These are phyloP conservation scores for Calophaca sinica DNA, from an alignment of 306 rosid species.

Conservation along the genomic window DNA sequence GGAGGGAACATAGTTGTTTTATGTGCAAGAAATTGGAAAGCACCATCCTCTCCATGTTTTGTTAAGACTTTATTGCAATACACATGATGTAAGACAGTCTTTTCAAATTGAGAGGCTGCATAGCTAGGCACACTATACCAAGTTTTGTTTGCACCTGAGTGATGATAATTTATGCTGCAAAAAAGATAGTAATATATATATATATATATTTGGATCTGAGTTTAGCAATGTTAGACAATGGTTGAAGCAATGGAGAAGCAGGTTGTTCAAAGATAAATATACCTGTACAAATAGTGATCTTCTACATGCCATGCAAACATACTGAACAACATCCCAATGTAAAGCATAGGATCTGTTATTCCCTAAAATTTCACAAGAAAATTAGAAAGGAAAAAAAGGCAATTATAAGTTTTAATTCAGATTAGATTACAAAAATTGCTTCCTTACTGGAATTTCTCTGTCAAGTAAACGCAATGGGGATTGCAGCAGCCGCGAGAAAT, in stretches of 20 bases:
- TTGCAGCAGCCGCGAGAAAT: constrained; percentile 41
- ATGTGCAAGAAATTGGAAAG: constrained; percentile 42
- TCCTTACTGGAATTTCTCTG: constrained; percentile 49
- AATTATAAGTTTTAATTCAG: not conserved
- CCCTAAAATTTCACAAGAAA: constrained; percentile 44
- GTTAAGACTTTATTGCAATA: constrained; percentile 31
- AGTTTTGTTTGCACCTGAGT: constrained; percentile 40
- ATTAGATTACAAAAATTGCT: constrained; percentile 8
- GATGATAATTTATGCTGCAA: constrained; percentile 47
- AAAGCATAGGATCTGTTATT: constrained; percentile 59
- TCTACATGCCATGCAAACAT: constrained; percentile 67
- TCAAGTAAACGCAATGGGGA: constrained; percentile 48
- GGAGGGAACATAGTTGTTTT: constrained; percentile 58
- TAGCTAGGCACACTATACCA: constrained; percentile 55
- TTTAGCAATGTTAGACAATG: not conserved
- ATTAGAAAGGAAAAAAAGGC: not conserved
- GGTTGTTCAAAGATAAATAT: not conserved
- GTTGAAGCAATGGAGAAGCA: not conserved
- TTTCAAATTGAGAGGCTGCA: constrained; percentile 49
- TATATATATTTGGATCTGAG: not conserved
- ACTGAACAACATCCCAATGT: constrained; percentile 48
- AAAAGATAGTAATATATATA: not conserved
- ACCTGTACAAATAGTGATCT: constrained; percentile 58
- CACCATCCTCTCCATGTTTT: constrained; percentile 40
- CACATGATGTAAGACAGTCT: constrained; percentile 39